Base-by-base conservation (phyloP, 2,329 filamentous ascomycete species). In the Scedosporium apiospermum region DNA sequence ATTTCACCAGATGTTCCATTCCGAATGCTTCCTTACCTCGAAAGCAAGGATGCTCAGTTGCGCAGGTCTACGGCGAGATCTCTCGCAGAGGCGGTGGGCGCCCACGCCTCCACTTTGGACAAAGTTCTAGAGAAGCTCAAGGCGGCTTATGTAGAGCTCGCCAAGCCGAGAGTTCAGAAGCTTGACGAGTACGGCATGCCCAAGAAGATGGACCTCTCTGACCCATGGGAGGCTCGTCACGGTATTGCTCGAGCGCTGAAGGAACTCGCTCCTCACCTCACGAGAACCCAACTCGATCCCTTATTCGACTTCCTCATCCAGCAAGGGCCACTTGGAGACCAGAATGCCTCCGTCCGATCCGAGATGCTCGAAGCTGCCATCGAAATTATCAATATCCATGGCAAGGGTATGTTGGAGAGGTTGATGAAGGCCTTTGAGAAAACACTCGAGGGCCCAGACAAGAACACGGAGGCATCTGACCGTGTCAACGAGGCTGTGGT, bases 401-500 rank as follows among this genome's bases (percentile, higher is more conserved):
- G 93, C 34, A 88, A 91, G 72, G 78, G 84, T 12, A 87, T 93
- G 66, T 87, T 99, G 3, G 93, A 98, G 70, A 86, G 88, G 67
- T 78, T 99, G 62, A 99, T 99, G 93, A 85, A 88, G 69, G 87
- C 93, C 14, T 96, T 98, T 70, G 95, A 99, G 74, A 83, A 82
- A 26, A 92, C 91, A 0, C 80, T 99, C n/a, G 92, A 93, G 71
- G 87, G 86, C 2, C 89, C 92, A 2, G 91, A 95, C 72, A 90
- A 89, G 71, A 88, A 87, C 63, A 92, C 88, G 0, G 86, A 93
- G 67, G 85, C 88, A 62, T 88, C 90, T 18, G 96, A 99, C 74
- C 85, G 91, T 64, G 89, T 98, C 66, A 97, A 97, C 68, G 95
- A 99, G 76, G 95, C 96, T 18, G 93, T 99, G 61, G 93, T 99